Evolutionary conservation across 148 eudicot genomes (phyloP), one percentile per base, ranked within the genome.

Genomic region (Rhododendron molle): DNA sequence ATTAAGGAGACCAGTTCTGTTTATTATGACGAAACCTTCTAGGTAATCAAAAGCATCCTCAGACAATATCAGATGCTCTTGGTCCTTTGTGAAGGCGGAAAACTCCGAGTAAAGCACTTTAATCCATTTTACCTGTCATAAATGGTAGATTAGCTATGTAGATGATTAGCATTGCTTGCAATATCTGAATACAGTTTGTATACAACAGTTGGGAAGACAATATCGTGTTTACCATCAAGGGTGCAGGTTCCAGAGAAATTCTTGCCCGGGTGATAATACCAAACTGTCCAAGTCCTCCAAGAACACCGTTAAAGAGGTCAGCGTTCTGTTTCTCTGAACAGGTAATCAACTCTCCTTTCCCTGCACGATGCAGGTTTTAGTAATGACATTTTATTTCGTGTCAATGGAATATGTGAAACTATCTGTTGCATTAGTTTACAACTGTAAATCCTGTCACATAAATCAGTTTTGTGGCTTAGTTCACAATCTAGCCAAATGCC

Each of bases 231-330:
- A 95, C 99, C 95, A 83, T 92, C 82, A 78, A 89, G 30, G 95
- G 94, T 65, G 99, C 98, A 77, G 91, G 94, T 85, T 92, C 94
- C 32, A 97, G 91, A 77, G 95, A 90, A 80, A 97, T 93, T 88
- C 92, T 90, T 32, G 99, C 99, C 58, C 88, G 87, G 30, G 99
- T 94, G 87, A 97, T 95, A 88, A 97, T 88, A 78, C 99, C 99
- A 78, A 97, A 97, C 88, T 97, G 99, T 65, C 99, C 99, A 28
- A 97, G 89, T 58, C 99, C 99, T 82, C 99, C 99, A 72, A 97
- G 99, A 87, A 91, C 96, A 73, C 94, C 94, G 81, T 95, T 76
- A 85, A 95, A 97, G 76, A 97, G 94, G 85, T 97, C 99, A 78
- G 94, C 83, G 76, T 97, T 95, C 78, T 92, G 89, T 71, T 90